phyloP scores from a whole-genome alignment of 2,329 filamentous ascomycete genomes.

The Sporothrix euskadiensis region DNA sequence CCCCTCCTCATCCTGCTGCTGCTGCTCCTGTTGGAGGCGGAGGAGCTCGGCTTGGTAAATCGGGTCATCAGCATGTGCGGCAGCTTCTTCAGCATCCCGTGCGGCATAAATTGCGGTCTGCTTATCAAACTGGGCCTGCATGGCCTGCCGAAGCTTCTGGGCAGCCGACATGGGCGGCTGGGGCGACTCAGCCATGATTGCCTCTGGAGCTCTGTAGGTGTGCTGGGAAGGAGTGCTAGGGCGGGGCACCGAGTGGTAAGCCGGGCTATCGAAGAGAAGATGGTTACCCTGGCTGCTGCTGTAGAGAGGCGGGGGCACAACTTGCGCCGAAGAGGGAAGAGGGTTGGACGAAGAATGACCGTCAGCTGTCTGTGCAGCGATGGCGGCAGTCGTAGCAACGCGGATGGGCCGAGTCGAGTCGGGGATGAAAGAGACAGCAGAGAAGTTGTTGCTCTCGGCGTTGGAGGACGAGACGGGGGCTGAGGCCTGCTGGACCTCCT shows the following conservation, averaged over 20 bases:
- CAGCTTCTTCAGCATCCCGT: neutral
- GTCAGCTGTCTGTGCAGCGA: constrained; percentile 5
- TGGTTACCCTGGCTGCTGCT: neutral
- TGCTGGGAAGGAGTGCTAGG: neutral
- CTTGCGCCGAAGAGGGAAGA: neutral
- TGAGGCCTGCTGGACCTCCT: neutral
- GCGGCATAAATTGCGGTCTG: too few species aligned
- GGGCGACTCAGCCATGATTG: constrained; percentile 8
- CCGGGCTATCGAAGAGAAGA: neutral
- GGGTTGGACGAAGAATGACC: neutral
- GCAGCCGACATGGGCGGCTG: neutral
- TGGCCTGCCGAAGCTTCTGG: neutral
- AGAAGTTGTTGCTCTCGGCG: neutral
- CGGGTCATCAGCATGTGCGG: constrained; percentile 8
- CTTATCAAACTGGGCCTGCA: neutral
- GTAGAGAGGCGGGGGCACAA: neutral
- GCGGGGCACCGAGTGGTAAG: neutral
- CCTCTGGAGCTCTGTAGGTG: neutral
- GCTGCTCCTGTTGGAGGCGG: neutral
- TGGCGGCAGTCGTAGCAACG: neutral
- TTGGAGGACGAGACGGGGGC: neutral
- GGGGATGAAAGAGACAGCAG: constrained; percentile 23
- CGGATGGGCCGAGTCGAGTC: constrained; percentile 28
- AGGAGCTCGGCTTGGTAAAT: neutral
- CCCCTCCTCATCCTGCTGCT: too few species aligned